Base-by-base conservation (phyloP, 2,329 filamentous ascomycete genomes). In the Neospermospora avenae region DNA sequence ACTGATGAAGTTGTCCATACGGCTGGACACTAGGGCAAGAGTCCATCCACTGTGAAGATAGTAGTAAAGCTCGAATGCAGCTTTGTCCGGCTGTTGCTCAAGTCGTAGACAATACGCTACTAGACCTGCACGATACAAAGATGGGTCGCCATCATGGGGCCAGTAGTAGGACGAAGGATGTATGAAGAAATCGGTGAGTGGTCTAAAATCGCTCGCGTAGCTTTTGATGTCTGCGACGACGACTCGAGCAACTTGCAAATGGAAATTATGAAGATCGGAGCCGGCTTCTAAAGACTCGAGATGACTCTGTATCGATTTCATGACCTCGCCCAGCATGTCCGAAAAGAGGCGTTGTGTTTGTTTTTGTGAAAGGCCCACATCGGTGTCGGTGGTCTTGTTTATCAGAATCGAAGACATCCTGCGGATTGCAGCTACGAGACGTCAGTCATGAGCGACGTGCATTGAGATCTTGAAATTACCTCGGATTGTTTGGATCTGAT, bases 1-100 rank as follows among this genome's bases (percentile, higher is more conserved):
- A 4, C 34, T 56, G 20, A 59, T 61, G 28, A 68, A 65, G 16
- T 61, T 60, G 22, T 54, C 34, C 18, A 65, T 34, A 10, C 51
- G 52, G 22, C 56, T 49, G 13, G 59, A 54, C 14, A 63, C 55
- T 4, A 71, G 37, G 25, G 69, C 64, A 35, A 60, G 68, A 52
- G 62, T 66, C 65, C 69, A 71, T 11, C 65, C 66, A 56, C 62
- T 68, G 55, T 65, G 66, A 5, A 72, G 63, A 57, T 71, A 72
- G 55, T 70, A 64, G 44, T 71, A 71, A 10, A 71, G 60, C 31
- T 66, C 64, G 7, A 60, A 63, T 10, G 64, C 58, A 39, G 63
- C 60, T 34, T 61, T 67, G 51, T 62, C 58, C 2, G 57, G 60
- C 8, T 68, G 60, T 16, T 58, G 57, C 37, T 44, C 44, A 8